Base-by-base conservation (phyloP, 495 filamentous ascomycete genomes). In the Pseudomonodictys pantanalensis region DNA sequence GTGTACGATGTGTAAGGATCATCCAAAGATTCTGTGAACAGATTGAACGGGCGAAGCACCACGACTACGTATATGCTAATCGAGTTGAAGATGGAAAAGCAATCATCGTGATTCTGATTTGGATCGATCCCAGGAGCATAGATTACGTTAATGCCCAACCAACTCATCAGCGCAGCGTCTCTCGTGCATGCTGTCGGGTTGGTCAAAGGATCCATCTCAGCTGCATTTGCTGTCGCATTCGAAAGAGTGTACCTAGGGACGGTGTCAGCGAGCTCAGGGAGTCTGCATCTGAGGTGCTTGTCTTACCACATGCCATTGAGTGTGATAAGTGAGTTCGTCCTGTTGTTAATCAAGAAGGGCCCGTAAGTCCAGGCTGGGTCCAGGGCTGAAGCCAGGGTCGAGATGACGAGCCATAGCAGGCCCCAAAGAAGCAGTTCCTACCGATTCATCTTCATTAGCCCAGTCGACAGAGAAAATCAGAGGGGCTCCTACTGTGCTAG, bases 111-210 rank as follows among this genome's bases (percentile, higher is more conserved):
- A 77, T 95, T 88, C 52, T 89, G 67, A 44, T 80, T 75, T 12
- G 92, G 90, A 68, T 88, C 83, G 50, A 96, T 69, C 78, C 95
- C 96, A 78, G 96, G 95, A 5, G 92, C 82, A 60, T 92, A 88
- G 72, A 96, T 91, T 28, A 89, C 86, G 78, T 96, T 96, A 59
- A 92, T 72, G 72, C 86, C 87, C 56, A 97, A 76, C 28, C 79
- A 71, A 77, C 95, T 90, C 86, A 97, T 88, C 23, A 97, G 76
- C 12, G 91, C 90, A 49, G 92, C 92, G 79, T 97, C 92, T 46
- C 92, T 85, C 66, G 91, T 74, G 76, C 92, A 97, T 53, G 80
- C 76, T 30, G 84, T 79, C 23, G 75, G 77, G 69, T 95, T 78
- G 65, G 81, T 90, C 7, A 35, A 15, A 15, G 32, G 32, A 15